Evolutionary conservation across 768 basidiomycete genomes (phyloP).

Genomic region (Paxillus rubicundulus): DNA sequence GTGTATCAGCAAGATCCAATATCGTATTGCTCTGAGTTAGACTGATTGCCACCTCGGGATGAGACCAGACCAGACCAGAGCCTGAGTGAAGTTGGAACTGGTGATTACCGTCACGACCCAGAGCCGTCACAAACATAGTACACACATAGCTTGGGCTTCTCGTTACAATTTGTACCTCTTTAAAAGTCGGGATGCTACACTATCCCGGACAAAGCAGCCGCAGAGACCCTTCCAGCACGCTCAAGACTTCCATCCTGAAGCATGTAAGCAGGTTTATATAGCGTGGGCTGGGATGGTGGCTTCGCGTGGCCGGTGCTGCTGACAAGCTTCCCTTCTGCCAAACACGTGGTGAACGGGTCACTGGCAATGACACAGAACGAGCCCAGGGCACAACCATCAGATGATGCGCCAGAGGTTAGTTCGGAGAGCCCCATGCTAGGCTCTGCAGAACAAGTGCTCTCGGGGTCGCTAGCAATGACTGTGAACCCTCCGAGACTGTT

Average conservation of each 20-base stretch:
- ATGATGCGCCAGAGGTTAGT: neutral
- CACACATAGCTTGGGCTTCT: neutral
- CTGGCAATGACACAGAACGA: conserved; percentile 18
- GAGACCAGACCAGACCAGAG: too few relatives aligned
- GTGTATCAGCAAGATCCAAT: too few relatives aligned
- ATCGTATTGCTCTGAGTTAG: too few relatives aligned
- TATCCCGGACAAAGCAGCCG: conserved; percentile 8
- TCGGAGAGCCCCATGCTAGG: neutral
- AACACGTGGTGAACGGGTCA: conserved; percentile 20
- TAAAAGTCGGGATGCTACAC: neutral
- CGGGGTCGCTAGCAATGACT: conserved; percentile 19
- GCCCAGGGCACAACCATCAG: conserved; percentile 1
- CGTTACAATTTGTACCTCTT: neutral
- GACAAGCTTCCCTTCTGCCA: conserved; percentile 9
- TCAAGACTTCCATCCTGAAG: conserved; percentile 72
- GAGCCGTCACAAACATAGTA: neutral
- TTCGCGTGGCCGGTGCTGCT: conserved; percentile 2
- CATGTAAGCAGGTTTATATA: conserved; percentile 80
- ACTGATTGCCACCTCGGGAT: too few relatives aligned
- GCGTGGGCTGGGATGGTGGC: conserved; percentile 16
- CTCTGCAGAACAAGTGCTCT: conserved; percentile 16
- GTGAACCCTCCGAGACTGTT: conserved; percentile 7
- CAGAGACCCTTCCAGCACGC: conserved; percentile 59
- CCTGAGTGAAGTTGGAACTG: too few relatives aligned
- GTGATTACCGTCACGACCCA: too few relatives aligned